phyloP scores from a whole-genome alignment of 148 eudicot species.

The Persicaria maculosa region DNA sequence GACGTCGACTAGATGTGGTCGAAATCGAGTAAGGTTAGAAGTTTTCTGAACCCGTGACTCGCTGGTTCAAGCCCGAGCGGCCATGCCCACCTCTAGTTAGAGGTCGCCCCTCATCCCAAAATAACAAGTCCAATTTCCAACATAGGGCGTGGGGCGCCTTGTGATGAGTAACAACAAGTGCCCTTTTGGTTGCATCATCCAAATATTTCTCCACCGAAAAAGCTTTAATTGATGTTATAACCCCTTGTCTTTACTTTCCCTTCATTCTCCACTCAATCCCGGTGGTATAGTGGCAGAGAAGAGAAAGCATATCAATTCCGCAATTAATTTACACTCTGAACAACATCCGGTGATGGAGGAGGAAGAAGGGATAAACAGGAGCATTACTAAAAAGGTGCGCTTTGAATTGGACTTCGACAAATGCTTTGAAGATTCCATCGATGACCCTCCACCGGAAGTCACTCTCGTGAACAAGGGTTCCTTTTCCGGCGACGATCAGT shows the following conservation, averaged over 20 bases:
- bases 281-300: background rate
- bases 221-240: background rate
- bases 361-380: background rate
- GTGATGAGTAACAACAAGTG: background rate
- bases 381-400: background rate
- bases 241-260: background rate
- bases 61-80: no score
- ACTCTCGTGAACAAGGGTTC: background rate
- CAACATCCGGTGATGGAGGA: background rate
- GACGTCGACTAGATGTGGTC: no score
- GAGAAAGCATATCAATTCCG: background rate
- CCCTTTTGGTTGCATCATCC: background rate
- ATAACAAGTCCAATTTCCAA: background rate
- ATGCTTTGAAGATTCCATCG: constrained; percentile 4
- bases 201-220: background rate
- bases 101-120: background rate
- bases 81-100: no score
- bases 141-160: background rate
- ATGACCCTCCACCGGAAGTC: background rate
- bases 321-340: background rate
- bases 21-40: no score
- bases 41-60: no score
- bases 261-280: background rate
- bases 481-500: background rate
- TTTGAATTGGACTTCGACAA: constrained; percentile 3